Conservation (phyloP, 805 yeast genomes). For the Candida germanica region DNA sequence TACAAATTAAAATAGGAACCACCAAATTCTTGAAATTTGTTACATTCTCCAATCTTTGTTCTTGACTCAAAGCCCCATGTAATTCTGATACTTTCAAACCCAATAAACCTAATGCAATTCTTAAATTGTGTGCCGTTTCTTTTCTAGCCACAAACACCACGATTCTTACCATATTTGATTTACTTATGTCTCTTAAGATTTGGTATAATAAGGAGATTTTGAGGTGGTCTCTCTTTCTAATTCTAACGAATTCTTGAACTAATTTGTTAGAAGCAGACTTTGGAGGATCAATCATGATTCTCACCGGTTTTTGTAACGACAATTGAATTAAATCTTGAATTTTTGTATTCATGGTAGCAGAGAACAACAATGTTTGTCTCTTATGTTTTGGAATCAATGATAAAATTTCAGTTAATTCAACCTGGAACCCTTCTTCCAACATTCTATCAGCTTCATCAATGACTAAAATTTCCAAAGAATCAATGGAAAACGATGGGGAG, state of each 20-base stretch:
- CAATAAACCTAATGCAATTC: constrained; percentile 70
- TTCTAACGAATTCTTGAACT: constrained; percentile 90
- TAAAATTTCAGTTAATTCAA: constrained; percentile 87
- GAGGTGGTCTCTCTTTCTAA: constrained; percentile 80
- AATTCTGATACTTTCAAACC: constrained; percentile 78
- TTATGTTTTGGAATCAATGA: constrained; percentile 76
- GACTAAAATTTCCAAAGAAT: constrained; percentile 85
- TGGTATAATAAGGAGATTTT: constrained; percentile 82
- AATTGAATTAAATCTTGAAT: constrained; percentile 85
- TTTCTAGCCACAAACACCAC: constrained; percentile 92
- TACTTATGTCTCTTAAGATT: constrained; percentile 64
- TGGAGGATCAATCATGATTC: constrained; percentile 96
- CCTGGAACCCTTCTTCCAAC: constrained; percentile 98
- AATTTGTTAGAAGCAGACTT: constrained; percentile 90
- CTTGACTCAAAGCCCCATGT: constrained; percentile 84
- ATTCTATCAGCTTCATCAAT: constrained; percentile 98
- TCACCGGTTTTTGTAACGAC: constrained; percentile 84
- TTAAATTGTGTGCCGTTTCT: constrained; percentile 81
- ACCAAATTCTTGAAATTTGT: constrained; percentile 76
- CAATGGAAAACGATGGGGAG: constrained; percentile 89
- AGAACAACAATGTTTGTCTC: constrained; percentile 90
- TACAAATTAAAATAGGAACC: constrained; percentile 88
- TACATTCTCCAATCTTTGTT: constrained; percentile 85
- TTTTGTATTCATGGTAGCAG: constrained; percentile 97
- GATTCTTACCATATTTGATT: constrained; percentile 61